Evolutionary conservation across 2,329 filamentous ascomycete genomes (phyloP), one percentile per base, ranked within the genome.

Genomic region (Aureobasidium sp.): DNA sequence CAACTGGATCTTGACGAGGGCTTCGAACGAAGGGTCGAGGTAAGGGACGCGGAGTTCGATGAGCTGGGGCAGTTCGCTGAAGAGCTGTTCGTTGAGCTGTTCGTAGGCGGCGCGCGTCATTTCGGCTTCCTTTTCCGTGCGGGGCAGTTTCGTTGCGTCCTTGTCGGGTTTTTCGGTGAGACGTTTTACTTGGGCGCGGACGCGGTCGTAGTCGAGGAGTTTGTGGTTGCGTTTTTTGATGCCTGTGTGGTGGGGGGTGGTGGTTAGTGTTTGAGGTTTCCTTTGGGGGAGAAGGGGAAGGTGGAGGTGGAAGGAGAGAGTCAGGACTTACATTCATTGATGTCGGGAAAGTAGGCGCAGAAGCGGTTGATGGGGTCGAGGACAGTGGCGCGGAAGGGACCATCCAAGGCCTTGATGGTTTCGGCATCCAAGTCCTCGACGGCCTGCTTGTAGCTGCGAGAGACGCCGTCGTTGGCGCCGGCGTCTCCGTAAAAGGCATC

Each of bases 201-300:
- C 86, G 19, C 92, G 85, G 74, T 99, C 94, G 79, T 99, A 99
- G 77, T 99, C 95, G 67, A 97, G 89, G 61, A 97, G 87, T 76
- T 99, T 99, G 82, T 99, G 89, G 70, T 95, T 89, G 69, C 95
- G 90, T 79, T 99, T 99, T 79, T 97, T 99, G 76, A 99, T 96
- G 76, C 84, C 84, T 88, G 65, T 37, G n/a, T 17, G 3, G 3
- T 11, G 37, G 4, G 13, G 21, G 3, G 1, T 42, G 3, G 1
- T 42, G 25, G 25, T 50, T 19, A 49, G 33, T 15, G n/a, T 43
- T 17, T 23, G 13, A n/a, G n/a, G n/a, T n/a, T n/a, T n/a, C n/a
- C n/a, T n/a, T n/a, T n/a, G 10, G 8, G 13, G 17, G 8, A 19
- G 31, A 38, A 19, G n/a, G 17, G 4, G 4, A 29, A 25, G 9